These are phyloP conservation scores for Metarhizium robertsii DNA, from an alignment of 2,329 filamentous ascomycete species.

Conservation along the genomic window DNA sequence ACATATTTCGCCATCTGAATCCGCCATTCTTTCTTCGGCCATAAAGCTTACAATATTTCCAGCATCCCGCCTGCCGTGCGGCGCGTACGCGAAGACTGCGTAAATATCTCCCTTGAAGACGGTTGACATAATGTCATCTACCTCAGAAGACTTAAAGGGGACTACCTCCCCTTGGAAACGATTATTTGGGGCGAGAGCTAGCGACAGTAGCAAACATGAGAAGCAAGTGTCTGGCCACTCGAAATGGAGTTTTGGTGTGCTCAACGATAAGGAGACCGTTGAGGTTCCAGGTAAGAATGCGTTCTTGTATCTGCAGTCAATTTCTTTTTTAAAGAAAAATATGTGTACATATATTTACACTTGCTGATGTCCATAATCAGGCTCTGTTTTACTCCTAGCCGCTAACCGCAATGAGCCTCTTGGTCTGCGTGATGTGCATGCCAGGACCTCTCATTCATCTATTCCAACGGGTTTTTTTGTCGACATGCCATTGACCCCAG, in stretches of 20 bases:
- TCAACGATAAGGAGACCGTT: constrained; percentile 7
- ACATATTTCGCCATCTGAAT: no score
- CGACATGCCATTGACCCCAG: constrained; percentile 22
- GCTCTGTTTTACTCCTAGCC: constrained; percentile 11
- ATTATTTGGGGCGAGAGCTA: not conserved
- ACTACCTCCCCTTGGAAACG: not conserved
- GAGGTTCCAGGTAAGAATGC: constrained; percentile 7
- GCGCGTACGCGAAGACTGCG: not conserved
- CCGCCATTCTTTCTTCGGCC: not conserved
- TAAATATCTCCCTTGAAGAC: not conserved
- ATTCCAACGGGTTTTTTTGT: constrained; percentile 36
- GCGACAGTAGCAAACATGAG: not conserved
- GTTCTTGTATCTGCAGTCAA: not conserved
- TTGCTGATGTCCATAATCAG: not conserved
- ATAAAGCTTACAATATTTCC: not conserved
- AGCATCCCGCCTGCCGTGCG: not conserved
- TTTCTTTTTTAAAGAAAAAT: no score
- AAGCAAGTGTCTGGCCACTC: constrained; percentile 1
- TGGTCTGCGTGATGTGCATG: constrained; percentile 7
- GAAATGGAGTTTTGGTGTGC: constrained; percentile 8
- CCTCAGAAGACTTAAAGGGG: constrained; percentile 1
- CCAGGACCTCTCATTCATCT: constrained; percentile 30
- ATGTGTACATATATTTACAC: not conserved
- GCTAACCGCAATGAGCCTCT: constrained; percentile 11
- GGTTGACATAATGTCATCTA: constrained; percentile 3